These are phyloP conservation scores for Aspergillus ochraceoroseus DNA, from an alignment of 2,329 filamentous ascomycete genomes.

Conservation along the genomic window DNA sequence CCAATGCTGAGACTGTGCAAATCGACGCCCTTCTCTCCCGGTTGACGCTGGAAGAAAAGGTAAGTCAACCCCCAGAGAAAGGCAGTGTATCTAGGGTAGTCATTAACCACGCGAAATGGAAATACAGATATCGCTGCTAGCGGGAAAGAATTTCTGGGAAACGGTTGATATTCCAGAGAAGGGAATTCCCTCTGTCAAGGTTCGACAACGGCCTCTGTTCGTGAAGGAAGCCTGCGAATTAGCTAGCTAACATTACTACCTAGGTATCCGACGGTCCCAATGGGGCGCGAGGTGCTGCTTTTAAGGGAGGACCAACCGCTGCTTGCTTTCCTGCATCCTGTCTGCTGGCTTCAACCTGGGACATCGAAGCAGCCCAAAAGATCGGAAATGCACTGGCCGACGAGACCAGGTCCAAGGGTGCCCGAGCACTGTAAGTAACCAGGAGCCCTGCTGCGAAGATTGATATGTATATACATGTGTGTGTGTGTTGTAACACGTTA, in stretches of 20 bases:
- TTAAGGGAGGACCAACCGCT: conserved; percentile 7
- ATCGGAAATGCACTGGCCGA: conserved; percentile 9
- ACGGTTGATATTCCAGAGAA: conserved; percentile 6
- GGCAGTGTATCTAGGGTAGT: no score
- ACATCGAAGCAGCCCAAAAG: conserved; percentile 5
- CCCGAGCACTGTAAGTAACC: conserved; percentile 5
- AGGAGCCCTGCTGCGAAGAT: no score
- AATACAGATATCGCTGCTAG: conserved; percentile 7
- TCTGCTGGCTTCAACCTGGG: conserved; percentile 8
- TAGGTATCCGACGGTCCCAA: conserved; percentile 10
- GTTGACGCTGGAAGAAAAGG: conserved; percentile 8
- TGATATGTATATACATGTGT: no score
- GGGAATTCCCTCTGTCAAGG: conserved; percentile 8
- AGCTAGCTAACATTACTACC: background rate
- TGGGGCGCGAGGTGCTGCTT: conserved; percentile 9
- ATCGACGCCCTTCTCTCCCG: conserved; percentile 6
- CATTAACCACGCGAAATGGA: no score
- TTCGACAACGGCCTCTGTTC: no score
- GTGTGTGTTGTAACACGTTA: no score
- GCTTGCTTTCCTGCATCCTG: conserved; percentile 10
- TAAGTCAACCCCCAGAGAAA: background rate
- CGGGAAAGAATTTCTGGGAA: conserved; percentile 10
- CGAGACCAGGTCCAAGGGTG: conserved; percentile 9
- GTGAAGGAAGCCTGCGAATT: no score
- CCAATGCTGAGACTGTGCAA: background rate